These are phyloP conservation scores for Phoenix roebelenii DNA, from an alignment of 176 grass and related monocot genomes.

Conservation along the genomic window DNA sequence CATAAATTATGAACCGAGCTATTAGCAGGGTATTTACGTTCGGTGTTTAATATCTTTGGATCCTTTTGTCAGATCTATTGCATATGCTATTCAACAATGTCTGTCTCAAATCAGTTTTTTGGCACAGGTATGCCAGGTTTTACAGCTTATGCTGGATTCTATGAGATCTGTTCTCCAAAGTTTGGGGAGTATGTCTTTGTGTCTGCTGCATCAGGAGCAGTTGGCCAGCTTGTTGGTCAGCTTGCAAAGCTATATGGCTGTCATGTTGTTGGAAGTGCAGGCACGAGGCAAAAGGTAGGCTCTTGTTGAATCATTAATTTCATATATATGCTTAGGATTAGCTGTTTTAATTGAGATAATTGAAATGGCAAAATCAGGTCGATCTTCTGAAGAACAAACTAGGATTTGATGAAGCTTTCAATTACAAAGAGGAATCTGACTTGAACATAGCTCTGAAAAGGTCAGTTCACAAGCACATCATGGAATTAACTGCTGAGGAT, in stretches of 20 bases:
- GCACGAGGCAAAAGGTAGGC: slow-evolving; percentile 41
- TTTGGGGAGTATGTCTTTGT: slow-evolving; percentile 79
- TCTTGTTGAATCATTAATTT: no score
- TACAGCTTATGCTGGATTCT: slow-evolving; percentile 84
- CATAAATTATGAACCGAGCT: no score
- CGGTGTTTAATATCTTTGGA: no score
- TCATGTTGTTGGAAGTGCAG: slow-evolving; percentile 79
- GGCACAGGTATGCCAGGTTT: slow-evolving; percentile 77
- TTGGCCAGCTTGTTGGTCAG: slow-evolving; percentile 86
- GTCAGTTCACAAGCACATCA: slow-evolving; percentile 5
- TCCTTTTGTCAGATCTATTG: no score
- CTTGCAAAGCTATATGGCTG: slow-evolving; percentile 89
- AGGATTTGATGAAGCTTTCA: slow-evolving; percentile 76
- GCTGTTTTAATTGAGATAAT: background rate
- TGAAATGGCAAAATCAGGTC: slow-evolving; percentile 44
- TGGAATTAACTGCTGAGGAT: no score
- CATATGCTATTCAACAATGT: no score
- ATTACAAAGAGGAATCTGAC: slow-evolving; percentile 87
- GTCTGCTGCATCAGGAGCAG: slow-evolving; percentile 82
- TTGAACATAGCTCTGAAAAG: slow-evolving; percentile 53
- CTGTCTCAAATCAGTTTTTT: background rate
- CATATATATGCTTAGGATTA: no score
- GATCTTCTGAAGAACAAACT: slow-evolving; percentile 71
- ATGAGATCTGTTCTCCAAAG: slow-evolving; percentile 66
- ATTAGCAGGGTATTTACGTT: no score